Evolutionary conservation across 139 green algal species (phyloP).

Genomic region (Tetradesmus lagerheimii): DNA sequence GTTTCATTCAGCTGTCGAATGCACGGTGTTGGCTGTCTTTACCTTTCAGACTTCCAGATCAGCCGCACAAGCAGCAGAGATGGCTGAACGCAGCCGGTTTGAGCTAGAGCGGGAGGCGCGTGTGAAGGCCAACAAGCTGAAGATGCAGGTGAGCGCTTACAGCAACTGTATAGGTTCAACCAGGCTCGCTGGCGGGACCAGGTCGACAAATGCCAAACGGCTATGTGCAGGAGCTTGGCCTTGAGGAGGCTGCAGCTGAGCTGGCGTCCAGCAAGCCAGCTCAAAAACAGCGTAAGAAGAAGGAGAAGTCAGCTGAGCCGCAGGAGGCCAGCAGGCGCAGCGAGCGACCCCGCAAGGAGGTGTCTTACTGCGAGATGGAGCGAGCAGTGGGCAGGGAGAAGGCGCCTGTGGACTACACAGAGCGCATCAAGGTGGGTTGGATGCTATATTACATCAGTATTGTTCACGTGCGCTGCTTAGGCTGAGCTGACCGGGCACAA

Average conservation of each 20-base stretch:
- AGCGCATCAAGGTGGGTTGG: constrained; percentile 35
- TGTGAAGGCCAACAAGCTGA: constrained; percentile 64
- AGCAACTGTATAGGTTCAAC: not conserved
- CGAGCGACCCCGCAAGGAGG: constrained; percentile 33
- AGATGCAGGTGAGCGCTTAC: constrained; percentile 57
- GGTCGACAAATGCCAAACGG: not conserved
- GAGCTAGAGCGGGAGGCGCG: constrained; percentile 60
- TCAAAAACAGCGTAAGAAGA: constrained; percentile 10
- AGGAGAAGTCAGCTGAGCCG: not conserved
- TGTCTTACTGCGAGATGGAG: constrained; percentile 50
- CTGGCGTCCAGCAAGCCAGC: constrained; percentile 20
- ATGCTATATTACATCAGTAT: not conserved
- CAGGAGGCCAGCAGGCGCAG: not conserved
- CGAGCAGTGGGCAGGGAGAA: not conserved
- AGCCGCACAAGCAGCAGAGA: not conserved
- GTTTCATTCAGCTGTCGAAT: not conserved
- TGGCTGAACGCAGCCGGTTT: constrained; percentile 55
- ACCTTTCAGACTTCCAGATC: not conserved
- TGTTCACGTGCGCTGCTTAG: not conserved
- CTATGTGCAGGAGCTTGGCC: constrained; percentile 54
- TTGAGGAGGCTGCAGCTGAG: constrained; percentile 14
- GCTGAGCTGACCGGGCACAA: not conserved
- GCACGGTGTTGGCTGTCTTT: not conserved
- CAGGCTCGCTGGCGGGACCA: not conserved
- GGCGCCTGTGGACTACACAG: constrained; percentile 29